Base-by-base conservation (phyloP, 345 rosid genomes). In the Adansonia digitata region DNA sequence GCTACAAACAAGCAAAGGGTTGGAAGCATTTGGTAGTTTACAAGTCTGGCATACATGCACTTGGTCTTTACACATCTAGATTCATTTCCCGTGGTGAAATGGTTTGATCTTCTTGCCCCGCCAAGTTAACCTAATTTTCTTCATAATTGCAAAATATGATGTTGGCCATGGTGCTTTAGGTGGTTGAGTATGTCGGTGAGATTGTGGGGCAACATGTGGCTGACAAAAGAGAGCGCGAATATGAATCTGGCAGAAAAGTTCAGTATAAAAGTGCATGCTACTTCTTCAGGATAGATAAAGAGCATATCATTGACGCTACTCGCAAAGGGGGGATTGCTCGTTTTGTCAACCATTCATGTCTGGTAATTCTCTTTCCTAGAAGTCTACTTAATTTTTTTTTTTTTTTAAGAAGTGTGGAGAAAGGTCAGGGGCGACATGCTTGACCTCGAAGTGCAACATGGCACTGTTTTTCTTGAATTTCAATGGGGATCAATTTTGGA, bases 281-380 rank as follows among this genome's bases (percentile, higher is more conserved):
- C 77, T 87, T 87, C 77, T 87, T 87, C 81, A 87, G 85, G 80
- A 87, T 87, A 67, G 91, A 87, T 62, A 84, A 83, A 80, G 91
- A 87, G 75, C 86, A 85, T 74, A 84, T 87, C 45, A 87, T 87
- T 39, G 91, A 87, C 76, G 89, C 91, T 27, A 85, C 91, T 27
- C 74, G 81, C 34, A 85, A 82, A 60, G 91, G 89, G 53, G 89
- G 89, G 2, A 87, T 87, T 77, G 88, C 88, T 37, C 88, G 91
- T 52, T 87, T 87, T 84, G 91, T 85, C 78, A 85, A 87, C 65
- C 91, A 85, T 79, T 87, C 91, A 2, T 87, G 89, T 78, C 80
- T 60, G 91, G 91, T 87, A 85, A 74, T 72, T 35, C 5, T 40
- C 8, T 65, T n/a, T 65, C 18, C 51, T 65, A 42, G 31, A 22